Evolutionary conservation across 139 green algal species (phyloP), one percentile per base, ranked within the genome.

Genomic region (Eudorina sp.): DNA sequence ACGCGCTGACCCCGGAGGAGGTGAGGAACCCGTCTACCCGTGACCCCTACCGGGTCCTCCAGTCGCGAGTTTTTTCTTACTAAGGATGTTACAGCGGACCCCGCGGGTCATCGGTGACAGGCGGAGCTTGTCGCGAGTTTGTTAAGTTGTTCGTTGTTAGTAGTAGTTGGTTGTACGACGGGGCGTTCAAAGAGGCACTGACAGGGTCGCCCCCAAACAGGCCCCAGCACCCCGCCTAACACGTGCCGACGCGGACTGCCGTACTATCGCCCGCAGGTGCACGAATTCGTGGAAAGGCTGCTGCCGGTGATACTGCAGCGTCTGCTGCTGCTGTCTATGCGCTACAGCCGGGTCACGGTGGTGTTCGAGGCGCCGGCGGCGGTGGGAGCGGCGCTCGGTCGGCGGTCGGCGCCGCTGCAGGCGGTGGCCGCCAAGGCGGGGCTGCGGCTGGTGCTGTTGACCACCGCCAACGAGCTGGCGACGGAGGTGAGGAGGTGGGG

Each of bases 261-360:
- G n/a, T n/a, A n/a, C n/a, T n/a, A n/a, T n/a, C n/a, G n/a, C n/a
- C n/a, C n/a, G 48, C 19, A 85, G 78, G 78, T 45, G 9, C 14
- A 36, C 14, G 29, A 5, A 9, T n/a, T 75, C 23, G 55, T 55
- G 40, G 27, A 55, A 4, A 29, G 29, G 38, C 78, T 85, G 29
- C 78, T 85, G 58, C 78, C 78, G 4, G 55, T 74, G 23, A 85
- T 85, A 55, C 16, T 36, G 38, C 25, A 85, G n/a, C 55, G 78
- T 23, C 23, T 74, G 78, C 29, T 85, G 40, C 55, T 34, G 78
- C 78, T 85, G 55, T 85, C 78, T 11, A n/a, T 43, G 40, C 78
- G 78, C 55, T 85, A 85, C 78, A 53, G 55, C 55, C 78, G 78
- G 4, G 78, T 27, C 7, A 48, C 40, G 13, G 78, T 85, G 55